A percentile compares a stretch with the other conserved stretches of the same genome.
phyloP scores from a whole-genome alignment of 352 stramenopile species.

The Globisporangium radiosum region DNA sequence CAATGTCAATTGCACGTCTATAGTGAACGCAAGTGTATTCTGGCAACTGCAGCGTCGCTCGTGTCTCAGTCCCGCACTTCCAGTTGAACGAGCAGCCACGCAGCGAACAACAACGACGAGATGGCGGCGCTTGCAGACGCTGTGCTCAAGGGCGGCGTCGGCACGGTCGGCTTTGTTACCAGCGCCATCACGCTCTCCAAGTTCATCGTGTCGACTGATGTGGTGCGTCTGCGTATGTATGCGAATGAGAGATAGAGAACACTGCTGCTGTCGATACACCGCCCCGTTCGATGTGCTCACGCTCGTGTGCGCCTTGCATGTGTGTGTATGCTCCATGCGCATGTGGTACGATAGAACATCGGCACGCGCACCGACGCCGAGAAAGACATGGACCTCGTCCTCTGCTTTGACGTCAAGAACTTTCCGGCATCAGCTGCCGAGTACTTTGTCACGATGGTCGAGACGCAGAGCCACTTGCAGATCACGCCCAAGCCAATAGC shows the following conservation, averaged over 20 bases:
- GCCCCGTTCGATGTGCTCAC: neutral
- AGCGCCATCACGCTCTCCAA: conserved; percentile 75
- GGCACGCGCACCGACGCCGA: conserved; percentile 37
- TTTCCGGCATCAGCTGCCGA: conserved; percentile 38
- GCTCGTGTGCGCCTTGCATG: neutral
- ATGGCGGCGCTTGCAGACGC: conserved; percentile 56
- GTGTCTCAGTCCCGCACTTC: neutral
- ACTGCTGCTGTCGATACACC: neutral
- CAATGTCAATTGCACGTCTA: neutral
- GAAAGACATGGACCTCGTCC: conserved; percentile 62
- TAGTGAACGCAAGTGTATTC: neutral
- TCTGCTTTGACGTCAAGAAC: conserved; percentile 64
- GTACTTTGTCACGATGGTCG: conserved; percentile 66
- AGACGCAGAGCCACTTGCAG: conserved; percentile 50
- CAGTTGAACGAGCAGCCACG: neutral
- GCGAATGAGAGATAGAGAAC: neutral
- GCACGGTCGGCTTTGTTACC: conserved; percentile 60
- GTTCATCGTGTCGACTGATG: conserved; percentile 67
- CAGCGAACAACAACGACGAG: neutral
- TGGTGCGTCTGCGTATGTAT: conserved; percentile 32
- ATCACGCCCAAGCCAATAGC: conserved; percentile 33
- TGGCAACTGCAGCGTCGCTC: neutral
- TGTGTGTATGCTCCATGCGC: neutral
- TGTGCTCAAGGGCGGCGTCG: conserved; percentile 63
- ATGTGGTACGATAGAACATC: conserved; percentile 36